Evolutionary conservation across 495 filamentous ascomycete genomes (phyloP), one percentile per base, ranked within the genome.

Genomic region (Trichoderma asperelloides): DNA sequence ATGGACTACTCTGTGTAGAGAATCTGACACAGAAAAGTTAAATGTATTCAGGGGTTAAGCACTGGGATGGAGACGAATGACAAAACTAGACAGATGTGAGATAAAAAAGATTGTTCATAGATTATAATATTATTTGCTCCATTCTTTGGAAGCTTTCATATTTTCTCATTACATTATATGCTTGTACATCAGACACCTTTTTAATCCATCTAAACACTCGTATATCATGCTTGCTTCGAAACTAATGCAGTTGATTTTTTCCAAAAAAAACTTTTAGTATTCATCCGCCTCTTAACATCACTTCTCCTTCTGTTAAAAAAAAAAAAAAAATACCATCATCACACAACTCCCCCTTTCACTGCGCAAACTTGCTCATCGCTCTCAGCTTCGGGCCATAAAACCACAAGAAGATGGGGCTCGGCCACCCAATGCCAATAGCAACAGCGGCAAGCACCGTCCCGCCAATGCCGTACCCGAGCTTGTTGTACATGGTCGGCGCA

Each of bases 401-500:
- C 77, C 78, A 82, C n/a, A 88, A 78, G 27, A 82, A 67, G 64
- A 83, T 75, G 0, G 86, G 84, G 12, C 80, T 79, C 7, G 84
- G 77, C 57, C 80, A 76, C 70, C 82, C 40, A 67, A 87, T 75
- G 0, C 71, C 79, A 27, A 87, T 69, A 0, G 80, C 80, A n/a
- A 85, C 68, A 62, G 85, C 80, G 0, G 79, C 85, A 67, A 87
- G 76, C 11, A 87, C 65, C 62, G 80, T 83, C 65, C 82, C 84
- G 5, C 83, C 86, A 82, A 84, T 86, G 30, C 85, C 85, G 67
- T 84, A 74, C 2, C 81, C 82, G 12, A 88, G 75, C 23, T 74
- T 75, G 39, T 75, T 68, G 71, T 86, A 93, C 82, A 92, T 78
- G 39, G 77, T 79, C 2, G 87, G 88, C 5, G 89, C 88, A 69